phyloP scores from a whole-genome alignment of 2,329 filamentous ascomycete species.

The Emydomyces testavorans region DNA sequence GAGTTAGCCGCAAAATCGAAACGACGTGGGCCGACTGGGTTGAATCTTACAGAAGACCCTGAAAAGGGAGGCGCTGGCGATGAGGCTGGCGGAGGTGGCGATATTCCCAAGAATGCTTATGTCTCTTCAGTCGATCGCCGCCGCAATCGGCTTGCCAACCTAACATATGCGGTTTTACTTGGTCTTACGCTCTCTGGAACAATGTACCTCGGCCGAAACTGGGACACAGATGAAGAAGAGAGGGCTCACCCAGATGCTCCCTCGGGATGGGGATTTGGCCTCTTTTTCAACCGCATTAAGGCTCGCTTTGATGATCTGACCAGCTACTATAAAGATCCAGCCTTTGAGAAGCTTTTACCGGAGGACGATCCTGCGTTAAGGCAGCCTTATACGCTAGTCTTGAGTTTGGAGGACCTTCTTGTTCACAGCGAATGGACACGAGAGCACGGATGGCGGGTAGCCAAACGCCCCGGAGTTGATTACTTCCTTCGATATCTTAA shows the following conservation, averaged over 20 bases:
- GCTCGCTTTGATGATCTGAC: conserved; percentile 64
- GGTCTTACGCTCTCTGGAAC: conserved; percentile 47
- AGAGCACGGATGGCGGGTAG: conserved; percentile 88
- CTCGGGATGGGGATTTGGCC: conserved; percentile 61
- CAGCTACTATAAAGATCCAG: conserved; percentile 90
- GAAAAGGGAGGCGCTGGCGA: conserved; percentile 30
- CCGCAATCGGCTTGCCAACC: conserved; percentile 63
- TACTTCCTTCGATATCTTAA: conserved; percentile 95
- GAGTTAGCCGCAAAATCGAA: conserved; percentile 47
- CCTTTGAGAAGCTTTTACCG: conserved; percentile 82
- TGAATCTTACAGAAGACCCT: conserved; percentile 46
- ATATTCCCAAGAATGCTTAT: conserved; percentile 67
- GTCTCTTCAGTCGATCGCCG: conserved; percentile 81
- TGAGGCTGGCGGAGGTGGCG: conserved; percentile 43
- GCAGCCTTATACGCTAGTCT: conserved; percentile 81
- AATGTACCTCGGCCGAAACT: conserved; percentile 74
- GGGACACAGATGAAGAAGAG: conserved; percentile 65
- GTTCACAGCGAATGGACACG: conserved; percentile 91
- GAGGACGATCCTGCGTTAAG: conserved; percentile 60
- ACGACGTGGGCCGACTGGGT: conserved; percentile 24
- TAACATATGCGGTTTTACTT: conserved; percentile 55
- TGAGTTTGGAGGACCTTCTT: conserved; percentile 86
- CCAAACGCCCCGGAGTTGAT: conserved; percentile 88
- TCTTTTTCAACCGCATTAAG: conserved; percentile 71
- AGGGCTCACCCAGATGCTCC: conserved; percentile 58